phyloP scores from a whole-genome alignment of 2,329 filamentous ascomycete species.

The Cyphellophora europaea region DNA sequence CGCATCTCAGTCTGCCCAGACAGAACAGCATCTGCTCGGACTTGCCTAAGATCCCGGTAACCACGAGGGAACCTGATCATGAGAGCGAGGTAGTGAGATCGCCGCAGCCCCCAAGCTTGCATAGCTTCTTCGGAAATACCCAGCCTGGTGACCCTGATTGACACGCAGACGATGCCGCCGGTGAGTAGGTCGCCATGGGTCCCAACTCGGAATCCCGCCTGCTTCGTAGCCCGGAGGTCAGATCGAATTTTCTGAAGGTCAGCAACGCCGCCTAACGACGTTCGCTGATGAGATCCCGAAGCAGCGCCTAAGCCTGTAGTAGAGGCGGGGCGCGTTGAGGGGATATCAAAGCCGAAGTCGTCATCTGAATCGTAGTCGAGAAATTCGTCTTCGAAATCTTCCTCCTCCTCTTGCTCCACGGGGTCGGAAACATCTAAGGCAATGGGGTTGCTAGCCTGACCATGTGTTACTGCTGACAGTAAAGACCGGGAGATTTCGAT shows the following conservation, averaged over 20 bases:
- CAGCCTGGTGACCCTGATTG: conserved; percentile 60
- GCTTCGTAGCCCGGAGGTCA: conserved; percentile 54
- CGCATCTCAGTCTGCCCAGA: conserved; percentile 44
- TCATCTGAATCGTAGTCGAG: conserved; percentile 24
- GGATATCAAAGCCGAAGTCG: conserved; percentile 10
- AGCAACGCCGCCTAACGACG: too few species aligned
- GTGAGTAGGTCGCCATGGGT: conserved; percentile 42
- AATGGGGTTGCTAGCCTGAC: conserved; percentile 2
- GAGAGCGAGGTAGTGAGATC: conserved; percentile 62
- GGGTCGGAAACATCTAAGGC: conserved; percentile 23
- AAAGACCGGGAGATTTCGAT: conserved; percentile 21
- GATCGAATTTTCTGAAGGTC: conserved; percentile 35
- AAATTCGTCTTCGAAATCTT: conserved; percentile 28
- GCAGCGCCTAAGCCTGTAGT: too few species aligned
- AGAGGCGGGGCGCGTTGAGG: too few species aligned
- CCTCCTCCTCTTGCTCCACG: conserved; percentile 19
- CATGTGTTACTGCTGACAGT: conserved; percentile 8
- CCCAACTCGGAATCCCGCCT: conserved; percentile 62
- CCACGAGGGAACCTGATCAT: conserved; percentile 55
- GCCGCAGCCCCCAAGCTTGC: conserved; percentile 64
- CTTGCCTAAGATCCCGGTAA: conserved; percentile 52
- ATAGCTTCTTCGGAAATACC: conserved; percentile 65
- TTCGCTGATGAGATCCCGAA: too few species aligned
- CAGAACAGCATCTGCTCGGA: conserved; percentile 30
- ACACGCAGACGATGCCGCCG: conserved; percentile 53